Evolutionary conservation across 495 filamentous ascomycete genomes (phyloP), one percentile per base, ranked within the genome.

Genomic region (Penicillium psychrofluorescens): DNA sequence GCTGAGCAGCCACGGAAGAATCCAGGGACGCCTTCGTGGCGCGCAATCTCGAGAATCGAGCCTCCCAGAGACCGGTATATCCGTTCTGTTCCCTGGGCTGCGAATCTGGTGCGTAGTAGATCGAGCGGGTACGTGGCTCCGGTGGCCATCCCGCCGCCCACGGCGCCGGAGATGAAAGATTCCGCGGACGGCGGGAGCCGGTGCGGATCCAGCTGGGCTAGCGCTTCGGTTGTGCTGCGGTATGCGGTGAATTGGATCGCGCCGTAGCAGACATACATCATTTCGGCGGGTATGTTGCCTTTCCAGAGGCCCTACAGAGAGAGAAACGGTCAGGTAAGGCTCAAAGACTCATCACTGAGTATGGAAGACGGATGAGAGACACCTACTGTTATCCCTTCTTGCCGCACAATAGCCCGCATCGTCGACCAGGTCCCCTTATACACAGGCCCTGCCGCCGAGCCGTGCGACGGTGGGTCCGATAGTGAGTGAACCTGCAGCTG

Each of bases 271-370:
- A 98, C 73, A 72, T 98, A 98, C 60, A 98, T 79, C 29, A 92
- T 63, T 68, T 96, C 92, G 22, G 92, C 92, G 42, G 92, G 88
- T 47, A 97, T 78, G 61, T 98, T 98, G 64, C 92, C 92, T 72
- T 97, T 97, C 92, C 92, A 98, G 39, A 98, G 77, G 40, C 80
- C 91, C 76, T 79, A 32, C 41, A 28, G 13, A 7, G 8, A 11
- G 38, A 28, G 27, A 36, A 7, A 40, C n/a, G 9, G 35, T 39
- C 11, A 50, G 34, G 0, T 8, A 11, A 10, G 6, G 32, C 6
- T 11, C 32, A 22, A 4, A 34, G 9, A 2, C 32, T n/a, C 32
- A 12, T 15, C 13, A 29, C 4, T 15, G 31, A 14, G 9, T 7
- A 11, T 36, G 33, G 13, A 46, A 4, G 40, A 38, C 7, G 29